Evolutionary conservation across 768 basidiomycete genomes (phyloP).

Genomic region (Lepiota subincarnata): DNA sequence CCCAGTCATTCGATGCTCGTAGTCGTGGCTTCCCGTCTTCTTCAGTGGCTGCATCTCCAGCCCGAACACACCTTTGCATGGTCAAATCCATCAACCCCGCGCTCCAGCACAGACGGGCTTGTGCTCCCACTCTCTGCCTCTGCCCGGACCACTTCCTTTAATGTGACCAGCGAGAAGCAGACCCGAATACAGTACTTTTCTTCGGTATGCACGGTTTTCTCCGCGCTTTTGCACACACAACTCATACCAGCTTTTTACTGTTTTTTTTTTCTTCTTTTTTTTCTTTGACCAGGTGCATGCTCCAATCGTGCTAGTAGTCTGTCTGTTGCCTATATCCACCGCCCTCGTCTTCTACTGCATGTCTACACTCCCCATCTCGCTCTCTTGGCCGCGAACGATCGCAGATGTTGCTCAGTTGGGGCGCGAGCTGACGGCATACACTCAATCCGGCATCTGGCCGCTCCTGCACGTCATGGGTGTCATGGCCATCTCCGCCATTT

Average conservation of each 20-base stretch:
- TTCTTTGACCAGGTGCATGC: constrained; percentile 26
- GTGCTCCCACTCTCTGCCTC: constrained; percentile 30
- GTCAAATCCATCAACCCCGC: constrained; percentile 45
- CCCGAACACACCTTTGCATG: constrained; percentile 37
- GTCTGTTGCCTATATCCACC: constrained; percentile 64
- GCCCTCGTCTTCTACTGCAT: constrained; percentile 65
- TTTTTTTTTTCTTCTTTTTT: constrained; percentile 3
- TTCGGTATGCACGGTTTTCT: constrained; percentile 24
- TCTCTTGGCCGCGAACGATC: constrained; percentile 72
- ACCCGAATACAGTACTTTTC: constrained; percentile 25
- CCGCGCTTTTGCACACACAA: constrained; percentile 1
- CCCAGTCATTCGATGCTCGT: constrained; percentile 41
- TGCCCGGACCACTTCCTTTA: constrained; percentile 37
- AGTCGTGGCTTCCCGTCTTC: constrained; percentile 44
- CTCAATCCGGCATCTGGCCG: constrained; percentile 61
- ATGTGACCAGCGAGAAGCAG: constrained; percentile 31
- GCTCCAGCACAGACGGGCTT: constrained; percentile 37
- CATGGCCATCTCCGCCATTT: constrained; percentile 78
- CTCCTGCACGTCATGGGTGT: constrained; percentile 78
- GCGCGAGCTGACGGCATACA: constrained; percentile 72
- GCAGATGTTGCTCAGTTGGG: constrained; percentile 74
- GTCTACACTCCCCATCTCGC: constrained; percentile 75
- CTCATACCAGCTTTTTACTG: background rate
- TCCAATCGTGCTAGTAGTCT: constrained; percentile 39
- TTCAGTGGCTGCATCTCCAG: constrained; percentile 48